These are phyloP conservation scores for Isabelozyma pseudorhagii DNA, from an alignment of 805 yeast species.

Conservation along the genomic window DNA sequence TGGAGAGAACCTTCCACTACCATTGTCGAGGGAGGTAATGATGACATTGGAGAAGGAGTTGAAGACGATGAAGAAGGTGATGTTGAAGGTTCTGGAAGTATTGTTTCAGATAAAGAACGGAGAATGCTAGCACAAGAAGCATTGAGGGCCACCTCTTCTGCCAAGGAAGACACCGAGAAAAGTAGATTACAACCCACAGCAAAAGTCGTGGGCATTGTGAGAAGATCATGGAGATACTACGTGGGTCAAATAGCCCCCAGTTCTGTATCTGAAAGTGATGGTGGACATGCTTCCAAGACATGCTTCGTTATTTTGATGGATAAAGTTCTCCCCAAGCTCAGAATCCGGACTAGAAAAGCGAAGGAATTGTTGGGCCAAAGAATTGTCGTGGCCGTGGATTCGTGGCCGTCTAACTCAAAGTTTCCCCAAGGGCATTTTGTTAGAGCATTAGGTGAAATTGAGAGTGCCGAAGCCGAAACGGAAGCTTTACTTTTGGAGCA, in stretches of 20 bases:
- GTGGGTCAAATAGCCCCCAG: constrained; percentile 90
- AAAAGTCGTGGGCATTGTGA: constrained; percentile 78
- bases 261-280: constrained; percentile 53
- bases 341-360: constrained; percentile 86
- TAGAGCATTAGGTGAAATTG: constrained; percentile 83
- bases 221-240: constrained; percentile 93
- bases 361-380: constrained; percentile 81
- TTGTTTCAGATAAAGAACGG: constrained; percentile 69
- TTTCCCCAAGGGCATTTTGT: constrained; percentile 95
- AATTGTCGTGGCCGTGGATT: constrained; percentile 87
- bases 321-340: constrained; percentile 76
- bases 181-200: constrained; percentile 84
- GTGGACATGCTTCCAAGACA: constrained; percentile 64
- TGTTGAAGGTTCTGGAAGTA: constrained; percentile 19
- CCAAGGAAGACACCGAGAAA: constrained; percentile 36
- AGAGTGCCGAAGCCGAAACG: constrained; percentile 91
- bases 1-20: constrained; percentile 87
- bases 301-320: constrained; percentile 91
- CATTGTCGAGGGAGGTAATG: constrained; percentile 70
- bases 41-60: constrained; percentile 58
- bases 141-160: constrained; percentile 46
- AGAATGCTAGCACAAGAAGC: constrained; percentile 77
- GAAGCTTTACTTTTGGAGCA: constrained; percentile 92
- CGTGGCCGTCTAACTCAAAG: constrained; percentile 84
- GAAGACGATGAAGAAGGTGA: constrained; percentile 48